Evolutionary conservation across 306 rosid genomes (phyloP).

Genomic region (Malus sieversii): DNA sequence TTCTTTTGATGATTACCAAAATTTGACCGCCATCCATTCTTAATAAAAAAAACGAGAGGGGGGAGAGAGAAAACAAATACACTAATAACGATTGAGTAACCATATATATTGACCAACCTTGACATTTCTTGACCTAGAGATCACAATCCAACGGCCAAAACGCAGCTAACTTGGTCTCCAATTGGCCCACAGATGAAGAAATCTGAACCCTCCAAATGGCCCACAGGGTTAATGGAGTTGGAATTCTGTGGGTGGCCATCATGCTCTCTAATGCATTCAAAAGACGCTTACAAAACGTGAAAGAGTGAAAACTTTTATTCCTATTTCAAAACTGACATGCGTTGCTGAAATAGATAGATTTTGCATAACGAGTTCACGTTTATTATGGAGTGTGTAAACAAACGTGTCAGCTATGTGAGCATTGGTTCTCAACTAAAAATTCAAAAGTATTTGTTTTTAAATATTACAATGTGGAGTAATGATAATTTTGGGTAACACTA

Average conservation of each 20-base stretch:
- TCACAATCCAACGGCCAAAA: constrained; percentile 31
- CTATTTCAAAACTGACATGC: too few species aligned
- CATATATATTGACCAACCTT: constrained; percentile 5
- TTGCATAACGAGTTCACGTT: too few species aligned
- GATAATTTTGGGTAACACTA: too few species aligned
- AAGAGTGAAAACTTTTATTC: too few species aligned
- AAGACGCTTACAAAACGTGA: neutral
- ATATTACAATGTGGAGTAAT: too few species aligned
- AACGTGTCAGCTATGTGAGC: too few species aligned
- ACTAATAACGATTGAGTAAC: neutral
- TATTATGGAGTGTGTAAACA: too few species aligned
- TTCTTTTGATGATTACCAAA: constrained; percentile 45
- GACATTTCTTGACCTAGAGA: constrained; percentile 39
- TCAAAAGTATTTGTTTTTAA: too few species aligned
- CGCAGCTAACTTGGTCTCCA: constrained; percentile 6
- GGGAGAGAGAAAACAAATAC: neutral
- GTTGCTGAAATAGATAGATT: too few species aligned
- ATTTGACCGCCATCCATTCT: constrained; percentile 30
- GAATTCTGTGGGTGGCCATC: constrained; percentile 29
- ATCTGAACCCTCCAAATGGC: neutral
- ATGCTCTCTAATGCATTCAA: constrained; percentile 18
- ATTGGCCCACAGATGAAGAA: constrained; percentile 5
- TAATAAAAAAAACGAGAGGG: neutral
- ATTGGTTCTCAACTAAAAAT: too few species aligned
- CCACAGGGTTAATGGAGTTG: neutral